These are phyloP conservation scores for Evernia prunastri DNA, from an alignment of 495 filamentous ascomycete species.

Conservation along the genomic window DNA sequence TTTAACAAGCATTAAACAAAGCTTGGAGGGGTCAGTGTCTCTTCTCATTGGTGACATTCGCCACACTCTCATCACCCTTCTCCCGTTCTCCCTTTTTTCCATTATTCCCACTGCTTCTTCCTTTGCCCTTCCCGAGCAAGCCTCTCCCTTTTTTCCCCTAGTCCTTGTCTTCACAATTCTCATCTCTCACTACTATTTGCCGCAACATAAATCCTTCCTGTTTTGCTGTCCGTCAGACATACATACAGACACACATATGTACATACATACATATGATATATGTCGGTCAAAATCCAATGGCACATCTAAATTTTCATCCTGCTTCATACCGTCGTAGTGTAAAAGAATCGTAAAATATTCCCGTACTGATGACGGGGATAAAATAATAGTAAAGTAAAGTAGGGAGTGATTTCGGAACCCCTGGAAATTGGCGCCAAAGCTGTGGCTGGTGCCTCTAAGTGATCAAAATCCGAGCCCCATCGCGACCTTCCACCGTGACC, in stretches of 20 bases:
- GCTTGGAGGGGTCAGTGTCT: neutral
- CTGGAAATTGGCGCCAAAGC: slow-evolving; percentile 13
- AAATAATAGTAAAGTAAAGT: too few species aligned
- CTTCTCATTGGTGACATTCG: slow-evolving; percentile 5
- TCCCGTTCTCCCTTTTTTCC: neutral
- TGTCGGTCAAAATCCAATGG: too few species aligned
- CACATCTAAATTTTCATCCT: too few species aligned
- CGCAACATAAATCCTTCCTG: too few species aligned
- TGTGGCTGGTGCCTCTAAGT: slow-evolving; percentile 17
- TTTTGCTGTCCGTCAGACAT: neutral
- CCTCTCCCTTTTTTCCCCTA: neutral
- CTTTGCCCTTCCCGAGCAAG: slow-evolving; percentile 1
- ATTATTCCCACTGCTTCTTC: neutral
- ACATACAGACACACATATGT: neutral
- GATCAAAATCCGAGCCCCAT: slow-evolving; percentile 9
- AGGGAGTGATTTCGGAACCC: neutral
- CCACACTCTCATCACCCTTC: neutral
- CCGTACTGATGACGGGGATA: too few species aligned
- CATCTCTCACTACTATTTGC: neutral
- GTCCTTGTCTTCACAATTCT: neutral
- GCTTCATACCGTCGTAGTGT: too few species aligned
- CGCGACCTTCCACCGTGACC: slow-evolving; percentile 13
- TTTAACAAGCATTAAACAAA: neutral
- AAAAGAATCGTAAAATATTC: too few species aligned
- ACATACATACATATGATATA: too few species aligned